Evolutionary conservation across 108 stramenopile genomes (phyloP).

Genomic region (Skeletonema potamos): DNA sequence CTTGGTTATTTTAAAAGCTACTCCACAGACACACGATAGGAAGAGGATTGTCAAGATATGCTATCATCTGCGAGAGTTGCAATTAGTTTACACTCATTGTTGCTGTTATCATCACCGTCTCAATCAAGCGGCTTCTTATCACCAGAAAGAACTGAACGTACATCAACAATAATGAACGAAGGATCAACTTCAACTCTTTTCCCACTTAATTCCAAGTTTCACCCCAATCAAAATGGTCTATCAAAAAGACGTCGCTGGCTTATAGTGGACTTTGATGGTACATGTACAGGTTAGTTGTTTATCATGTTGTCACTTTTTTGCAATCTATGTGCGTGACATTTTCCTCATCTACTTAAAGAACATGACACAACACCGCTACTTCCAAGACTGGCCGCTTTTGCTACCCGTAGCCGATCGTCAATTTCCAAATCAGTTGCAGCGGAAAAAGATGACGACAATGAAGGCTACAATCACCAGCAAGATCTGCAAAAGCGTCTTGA

Average conservation of each 20-base stretch:
- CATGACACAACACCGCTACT: conserved; percentile 57
- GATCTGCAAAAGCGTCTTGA: conserved; percentile 38
- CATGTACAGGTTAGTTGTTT: conserved; percentile 14
- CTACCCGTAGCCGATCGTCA: conserved; percentile 26
- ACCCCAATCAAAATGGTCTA: conserved; percentile 11
- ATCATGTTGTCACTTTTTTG: not conserved
- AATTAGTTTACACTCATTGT: not conserved
- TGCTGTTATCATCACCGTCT: not conserved
- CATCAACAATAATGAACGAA: not conserved
- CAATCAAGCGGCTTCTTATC: not conserved
- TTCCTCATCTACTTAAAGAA: no score
- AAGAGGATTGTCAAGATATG: not conserved
- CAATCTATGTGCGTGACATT: conserved; percentile 16
- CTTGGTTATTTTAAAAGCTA: not conserved
- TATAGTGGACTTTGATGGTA: conserved; percentile 63
- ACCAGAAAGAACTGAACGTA: not conserved
- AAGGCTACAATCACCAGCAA: conserved; percentile 18
- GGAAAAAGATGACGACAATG: conserved; percentile 1
- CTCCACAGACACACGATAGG: not conserved
- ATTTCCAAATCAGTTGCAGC: not conserved
- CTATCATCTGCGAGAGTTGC: not conserved
- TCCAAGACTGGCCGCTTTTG: conserved; percentile 47
- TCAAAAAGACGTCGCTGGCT: conserved; percentile 35
- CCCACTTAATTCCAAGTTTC: conserved; percentile 17
- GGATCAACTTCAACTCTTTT: conserved; percentile 1